Percentiles rank a stretch among this genome's conserved stretches.
These are phyloP conservation scores for Tuber melanosporum DNA, from an alignment of 495 filamentous ascomycete genomes.

Conservation along the genomic window DNA sequence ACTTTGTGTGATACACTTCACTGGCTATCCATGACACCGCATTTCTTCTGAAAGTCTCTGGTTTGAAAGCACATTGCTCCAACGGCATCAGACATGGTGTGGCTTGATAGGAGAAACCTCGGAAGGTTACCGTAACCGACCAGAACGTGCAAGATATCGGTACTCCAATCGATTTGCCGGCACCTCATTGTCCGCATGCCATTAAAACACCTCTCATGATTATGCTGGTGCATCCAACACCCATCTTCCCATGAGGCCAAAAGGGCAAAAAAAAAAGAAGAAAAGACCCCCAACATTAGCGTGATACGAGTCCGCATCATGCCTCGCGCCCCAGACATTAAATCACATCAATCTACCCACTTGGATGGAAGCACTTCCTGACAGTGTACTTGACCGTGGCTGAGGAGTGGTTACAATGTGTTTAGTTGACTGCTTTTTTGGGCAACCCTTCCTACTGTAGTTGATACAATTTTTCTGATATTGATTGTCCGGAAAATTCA, in stretches of 20 bases:
- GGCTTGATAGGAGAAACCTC: not conserved
- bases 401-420: not conserved
- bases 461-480: not conserved
- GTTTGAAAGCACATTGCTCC: constrained; percentile 1
- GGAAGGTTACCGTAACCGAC: constrained; percentile 2
- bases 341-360: not conserved
- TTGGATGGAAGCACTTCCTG: not conserved
- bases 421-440: not conserved
- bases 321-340: not conserved
- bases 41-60: not conserved
- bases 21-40: not conserved
- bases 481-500: not conserved
- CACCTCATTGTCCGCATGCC: not conserved
- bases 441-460: not conserved
- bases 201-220: not conserved
- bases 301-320: not conserved
- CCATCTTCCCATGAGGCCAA: not conserved
- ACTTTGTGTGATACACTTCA: not conserved
- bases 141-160: not conserved
- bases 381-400: not conserved
- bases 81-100: not conserved
- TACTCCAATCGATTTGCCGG: not conserved
- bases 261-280: not conserved
- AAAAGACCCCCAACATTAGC: not conserved
- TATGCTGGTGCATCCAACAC: not conserved